Evolutionary conservation across 495 filamentous ascomycete genomes (phyloP).

Genomic region (Penicillium malachiteum): DNA sequence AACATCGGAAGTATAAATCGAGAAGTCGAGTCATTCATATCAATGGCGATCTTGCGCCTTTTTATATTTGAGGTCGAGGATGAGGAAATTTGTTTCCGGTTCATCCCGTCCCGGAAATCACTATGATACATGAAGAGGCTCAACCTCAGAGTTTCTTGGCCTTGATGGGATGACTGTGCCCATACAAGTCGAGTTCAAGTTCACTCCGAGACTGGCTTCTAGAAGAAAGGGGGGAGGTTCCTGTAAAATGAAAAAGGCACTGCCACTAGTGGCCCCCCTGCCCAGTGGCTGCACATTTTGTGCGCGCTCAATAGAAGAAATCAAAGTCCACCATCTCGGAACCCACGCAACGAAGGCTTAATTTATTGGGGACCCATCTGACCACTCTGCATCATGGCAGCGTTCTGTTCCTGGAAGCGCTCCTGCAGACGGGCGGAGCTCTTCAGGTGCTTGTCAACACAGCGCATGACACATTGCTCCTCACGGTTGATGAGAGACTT

Average conservation of each 20-base stretch:
- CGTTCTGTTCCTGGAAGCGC: conserved; percentile 93
- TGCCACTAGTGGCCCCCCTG: not conserved
- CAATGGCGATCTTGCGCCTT: conserved; percentile 2
- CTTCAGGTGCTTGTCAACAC: conserved; percentile 93
- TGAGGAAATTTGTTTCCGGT: conserved; percentile 3
- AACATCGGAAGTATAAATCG: not conserved
- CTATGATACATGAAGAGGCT: conserved; percentile 30
- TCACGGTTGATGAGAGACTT: conserved; percentile 86
- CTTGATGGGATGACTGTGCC: not conserved
- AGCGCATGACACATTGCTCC: conserved; percentile 85
- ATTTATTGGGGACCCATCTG: conserved; percentile 44
- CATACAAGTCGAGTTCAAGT: not conserved
- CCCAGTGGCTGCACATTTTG: not conserved
- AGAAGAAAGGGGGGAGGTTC: not conserved
- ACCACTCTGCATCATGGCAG: conserved; percentile 75
- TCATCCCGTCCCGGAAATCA: conserved; percentile 15
- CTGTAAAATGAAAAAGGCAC: not conserved
- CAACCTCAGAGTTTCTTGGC: not conserved
- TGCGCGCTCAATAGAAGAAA: not conserved
- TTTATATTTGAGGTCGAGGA: conserved; percentile 19
- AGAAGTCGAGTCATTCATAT: not conserved
- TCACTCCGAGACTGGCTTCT: not conserved
- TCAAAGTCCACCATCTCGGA: not conserved
- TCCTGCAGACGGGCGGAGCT: conserved; percentile 80
- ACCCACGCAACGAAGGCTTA: conserved; percentile 1